Evolutionary conservation across 495 filamentous ascomycete genomes (phyloP), one percentile per base, ranked within the genome.

Genomic region (Penicillium flavigenum): DNA sequence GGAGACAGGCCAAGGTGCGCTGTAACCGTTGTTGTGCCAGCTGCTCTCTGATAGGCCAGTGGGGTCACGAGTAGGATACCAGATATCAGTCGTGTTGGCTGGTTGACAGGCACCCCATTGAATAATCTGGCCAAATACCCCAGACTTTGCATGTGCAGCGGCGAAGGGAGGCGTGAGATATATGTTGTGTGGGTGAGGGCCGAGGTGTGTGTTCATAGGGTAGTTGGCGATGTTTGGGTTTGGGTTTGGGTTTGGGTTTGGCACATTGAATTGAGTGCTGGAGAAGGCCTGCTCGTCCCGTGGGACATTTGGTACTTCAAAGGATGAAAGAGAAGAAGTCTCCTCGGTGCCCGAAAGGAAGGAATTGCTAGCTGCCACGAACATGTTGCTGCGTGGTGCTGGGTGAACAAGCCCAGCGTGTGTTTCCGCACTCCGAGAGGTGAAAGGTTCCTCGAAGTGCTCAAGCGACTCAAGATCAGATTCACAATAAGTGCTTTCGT

Each of bases 341-440:
- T 60, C 47, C 26, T 63, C 62, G 2, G 17, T 39, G 27, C 36
- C 29, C 5, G 45, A 43, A 1, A 52, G 36, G 24, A 64, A 62
- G 0, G 48, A 54, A 38, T 61, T 52, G 16, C 39, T 47, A 5
- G 29, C 34, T 12, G 9, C 11, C 19, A 29, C 44, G 34, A 16
- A 24, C 22, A 26, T 2, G 5, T 4, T 44, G 46, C 12, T 19
- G n/a, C 12, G 52, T 27, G 56, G 46, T 11, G 38, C 26, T 12
- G 54, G 50, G 17, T 59, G 49, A 5, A 48, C 43, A 9, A 59
- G 58, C 17, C 24, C 14, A 24, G 44, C 20, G 7, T 50, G 36
- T 0, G 10, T 16, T 6, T 41, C 47, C 6, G 6, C 36, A 6
- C 2, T 22, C 11, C 17, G 45, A 14, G 41, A 19, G 14, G 4